Evolutionary conservation across 495 filamentous ascomycete species (phyloP).

Genomic region (Evernia prunastri): DNA sequence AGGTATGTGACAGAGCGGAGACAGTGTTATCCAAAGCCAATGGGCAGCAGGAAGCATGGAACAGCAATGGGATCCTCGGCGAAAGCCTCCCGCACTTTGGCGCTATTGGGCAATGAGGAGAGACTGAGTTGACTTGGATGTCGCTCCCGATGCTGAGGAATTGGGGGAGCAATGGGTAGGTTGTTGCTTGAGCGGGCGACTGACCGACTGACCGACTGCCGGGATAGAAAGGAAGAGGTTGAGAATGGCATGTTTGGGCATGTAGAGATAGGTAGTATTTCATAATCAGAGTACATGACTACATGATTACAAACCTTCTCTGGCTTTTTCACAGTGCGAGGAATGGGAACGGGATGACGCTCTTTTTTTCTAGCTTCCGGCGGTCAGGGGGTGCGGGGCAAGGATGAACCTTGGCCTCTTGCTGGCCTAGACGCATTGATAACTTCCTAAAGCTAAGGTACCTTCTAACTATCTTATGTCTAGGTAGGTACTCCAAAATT

Average conservation of each 20-base stretch:
- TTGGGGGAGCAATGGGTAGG: too few species aligned
- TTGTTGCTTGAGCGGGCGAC: neutral
- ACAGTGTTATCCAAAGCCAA: neutral
- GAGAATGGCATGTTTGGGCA: neutral
- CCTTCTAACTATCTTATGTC: too few species aligned
- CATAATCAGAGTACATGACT: too few species aligned
- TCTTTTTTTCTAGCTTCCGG: constrained; percentile 12
- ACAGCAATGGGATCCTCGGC: neutral
- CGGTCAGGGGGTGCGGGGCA: too few species aligned
- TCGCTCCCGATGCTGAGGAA: neutral
- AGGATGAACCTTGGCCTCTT: neutral
- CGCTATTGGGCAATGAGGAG: neutral
- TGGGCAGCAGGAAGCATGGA: neutral
- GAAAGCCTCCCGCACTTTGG: neutral
- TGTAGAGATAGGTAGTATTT: too few species aligned
- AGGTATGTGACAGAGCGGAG: neutral
- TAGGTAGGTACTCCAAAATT: too few species aligned
- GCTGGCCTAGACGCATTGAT: too few species aligned
- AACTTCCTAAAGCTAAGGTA: too few species aligned
- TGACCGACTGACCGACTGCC: too few species aligned
- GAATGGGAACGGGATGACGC: constrained; percentile 5
- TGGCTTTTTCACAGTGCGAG: too few species aligned
- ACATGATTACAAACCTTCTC: constrained; percentile 13
- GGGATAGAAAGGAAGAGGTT: neutral
- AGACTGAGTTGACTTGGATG: neutral